Percentiles rank a stretch among this genome's conserved stretches.
phyloP scores from a whole-genome alignment of 139 green algal genomes.

The Raphidocelis subcapitata region DNA sequence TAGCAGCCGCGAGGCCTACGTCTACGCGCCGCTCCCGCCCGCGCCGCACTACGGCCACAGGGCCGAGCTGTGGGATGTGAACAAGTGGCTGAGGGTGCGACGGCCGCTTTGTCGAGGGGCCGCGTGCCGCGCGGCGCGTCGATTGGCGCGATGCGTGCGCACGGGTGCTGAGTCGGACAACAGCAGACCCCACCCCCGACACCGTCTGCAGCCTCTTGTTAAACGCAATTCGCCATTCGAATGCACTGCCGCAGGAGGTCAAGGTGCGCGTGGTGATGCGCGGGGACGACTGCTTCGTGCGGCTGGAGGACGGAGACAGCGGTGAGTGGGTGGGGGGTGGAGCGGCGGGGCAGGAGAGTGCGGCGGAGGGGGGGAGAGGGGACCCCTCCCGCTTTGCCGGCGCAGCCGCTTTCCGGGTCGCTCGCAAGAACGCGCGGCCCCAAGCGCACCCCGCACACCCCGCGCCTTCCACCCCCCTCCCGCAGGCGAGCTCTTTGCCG shows the following conservation, averaged over 20 bases:
- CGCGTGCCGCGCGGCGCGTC: too few species aligned
- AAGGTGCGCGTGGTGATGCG: conserved; percentile 22
- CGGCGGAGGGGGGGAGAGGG: too few species aligned
- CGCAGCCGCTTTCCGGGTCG: too few species aligned
- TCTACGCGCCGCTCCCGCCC: conserved; percentile 59
- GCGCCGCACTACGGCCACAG: conserved; percentile 58
- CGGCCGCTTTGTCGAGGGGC: too few species aligned
- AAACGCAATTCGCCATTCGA: too few species aligned
- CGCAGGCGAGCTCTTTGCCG: conserved; percentile 70
- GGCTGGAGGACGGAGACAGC: conserved; percentile 23
- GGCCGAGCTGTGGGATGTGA: conserved; percentile 70
- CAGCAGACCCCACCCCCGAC: background rate
- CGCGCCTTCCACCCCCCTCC: background rate
- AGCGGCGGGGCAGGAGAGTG: too few species aligned
- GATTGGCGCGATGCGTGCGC: background rate
- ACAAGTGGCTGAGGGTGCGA: conserved; percentile 68
- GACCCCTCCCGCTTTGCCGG: background rate
- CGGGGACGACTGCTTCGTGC: conserved; percentile 22
- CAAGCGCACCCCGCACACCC: background rate
- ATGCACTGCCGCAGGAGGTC: too few species aligned
- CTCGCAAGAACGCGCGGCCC: background rate
- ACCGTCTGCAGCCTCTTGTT: background rate
- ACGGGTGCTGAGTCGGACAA: too few species aligned
- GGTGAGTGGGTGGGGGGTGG: conserved; percentile 16
- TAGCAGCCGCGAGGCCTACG: conserved; percentile 47